Base-by-base conservation (phyloP, 1,139 yeast genomes). In the Geotrichum armillariae region DNA sequence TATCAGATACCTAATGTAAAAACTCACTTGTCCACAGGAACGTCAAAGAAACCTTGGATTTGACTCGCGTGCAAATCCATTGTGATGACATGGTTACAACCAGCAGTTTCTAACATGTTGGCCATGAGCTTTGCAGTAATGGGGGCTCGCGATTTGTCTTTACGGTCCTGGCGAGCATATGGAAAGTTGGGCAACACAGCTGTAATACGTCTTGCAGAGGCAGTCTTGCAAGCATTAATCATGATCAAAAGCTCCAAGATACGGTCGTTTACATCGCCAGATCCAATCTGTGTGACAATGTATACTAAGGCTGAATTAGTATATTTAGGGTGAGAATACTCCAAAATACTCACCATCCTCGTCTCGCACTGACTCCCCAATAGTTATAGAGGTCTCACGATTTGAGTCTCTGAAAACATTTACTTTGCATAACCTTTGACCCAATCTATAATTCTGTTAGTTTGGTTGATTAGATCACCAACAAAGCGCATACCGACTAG, bases 61-160 rank as follows among this genome's bases (percentile, higher is more conserved):
- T 93, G 99, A 14, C 96, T 85, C 8, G 98, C 99, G 64, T 93
- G 99, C 62, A 93, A 75, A 67, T 93, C 99, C 96, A 93, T 89
- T 39, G 98, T 93, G 60, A 93, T 93, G 32, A 93, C 96, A 69
- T 93, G 99, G 68, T 90, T 83, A 68, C 97, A 91, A 7, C 99
- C 99, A 14, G 98, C 96, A 2, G 96, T 87, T 51, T 93, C 89
- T 54, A 93, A 75, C 86, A 93, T 81, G 65, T 91, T 93, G 38
- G 99, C 98, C 83, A 91, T 87, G 55, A 91, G 77, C 69, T 93
- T 91, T 25, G 9, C 29, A 25, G 29, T 25, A 7, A 7, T 7
- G 7, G 29, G 29, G 8, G 99, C 99, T 64, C 99, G 78, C 54
- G 91, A 82, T 71, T 93, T 93, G 71, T 93, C 98, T 70, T 93